Conservation (phyloP, 371 early-diverging fungal species). For the Mortierella sp. region DNA sequence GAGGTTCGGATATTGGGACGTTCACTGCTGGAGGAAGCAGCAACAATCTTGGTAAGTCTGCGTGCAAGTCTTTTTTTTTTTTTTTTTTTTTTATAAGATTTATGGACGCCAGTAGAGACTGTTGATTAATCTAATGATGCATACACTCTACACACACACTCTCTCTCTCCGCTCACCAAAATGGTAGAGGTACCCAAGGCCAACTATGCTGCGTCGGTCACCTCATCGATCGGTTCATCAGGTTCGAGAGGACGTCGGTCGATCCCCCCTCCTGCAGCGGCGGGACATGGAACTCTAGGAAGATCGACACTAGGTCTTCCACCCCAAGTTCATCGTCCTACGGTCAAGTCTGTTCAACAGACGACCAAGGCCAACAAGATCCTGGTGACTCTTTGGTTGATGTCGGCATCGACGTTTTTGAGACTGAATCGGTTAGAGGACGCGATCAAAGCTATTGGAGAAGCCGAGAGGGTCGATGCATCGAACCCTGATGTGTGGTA, state of each 20-base stretch:
- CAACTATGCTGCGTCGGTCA: constrained; percentile 44
- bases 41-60: constrained; percentile 37
- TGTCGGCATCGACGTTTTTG: constrained; percentile 70
- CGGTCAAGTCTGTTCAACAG: constrained; percentile 39
- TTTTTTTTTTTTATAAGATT: not conserved
- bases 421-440: constrained; percentile 68
- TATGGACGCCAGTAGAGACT: not conserved
- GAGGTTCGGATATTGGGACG: constrained; percentile 21
- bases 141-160: no score
- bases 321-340: constrained; percentile 12
- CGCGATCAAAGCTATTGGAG: constrained; percentile 70
- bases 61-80: not conserved
- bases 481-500: constrained; percentile 72
- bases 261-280: constrained; percentile 12
- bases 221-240: constrained; percentile 35
- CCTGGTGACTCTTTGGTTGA: constrained; percentile 65
- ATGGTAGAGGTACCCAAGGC: constrained; percentile 33
- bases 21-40: constrained; percentile 5
- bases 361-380: constrained; percentile 59
- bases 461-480: constrained; percentile 69
- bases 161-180: not conserved
- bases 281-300: constrained; percentile 1
- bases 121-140: not conserved
- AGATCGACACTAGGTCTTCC: constrained; percentile 29
- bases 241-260: constrained; percentile 20